Evolutionary conservation across 176 grass and related monocot genomes (phyloP).

Genomic region (Pontederia paniculata): DNA sequence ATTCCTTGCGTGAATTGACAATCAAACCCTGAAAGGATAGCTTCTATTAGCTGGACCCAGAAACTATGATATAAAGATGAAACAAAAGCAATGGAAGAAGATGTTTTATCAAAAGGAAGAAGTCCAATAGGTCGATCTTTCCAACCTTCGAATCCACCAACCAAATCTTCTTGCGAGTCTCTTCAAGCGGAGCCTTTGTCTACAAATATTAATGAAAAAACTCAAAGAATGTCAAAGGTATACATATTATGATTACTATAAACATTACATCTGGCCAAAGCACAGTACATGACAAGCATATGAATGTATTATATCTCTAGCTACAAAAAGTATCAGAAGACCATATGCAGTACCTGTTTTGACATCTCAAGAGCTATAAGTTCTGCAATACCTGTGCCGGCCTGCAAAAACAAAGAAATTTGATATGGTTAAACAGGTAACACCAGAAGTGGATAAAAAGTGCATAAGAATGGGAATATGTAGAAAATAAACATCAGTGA

Average conservation of each 20-base stretch:
- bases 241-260: background rate
- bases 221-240: no score
- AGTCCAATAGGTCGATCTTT: background rate
- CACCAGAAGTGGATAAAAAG: background rate
- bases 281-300: constrained; percentile 4
- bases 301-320: constrained; percentile 6
- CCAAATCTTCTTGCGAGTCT: constrained; percentile 84
- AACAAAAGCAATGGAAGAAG: background rate
- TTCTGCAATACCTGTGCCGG: constrained; percentile 92
- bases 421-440: background rate
- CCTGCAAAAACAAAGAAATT: constrained; percentile 43
- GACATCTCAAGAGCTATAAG: constrained; percentile 73
- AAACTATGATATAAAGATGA: background rate
- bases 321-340: background rate
- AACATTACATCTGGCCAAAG: background rate
- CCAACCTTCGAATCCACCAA: constrained; percentile 88
- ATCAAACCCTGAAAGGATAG: constrained; percentile 58
- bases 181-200: constrained; percentile 52
- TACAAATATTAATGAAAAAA: constrained; percentile 21
- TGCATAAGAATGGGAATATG: background rate
- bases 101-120: constrained; percentile 3
- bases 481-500: background rate
- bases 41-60: background rate
- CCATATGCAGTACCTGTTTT: constrained; percentile 18
- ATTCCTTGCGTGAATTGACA: constrained; percentile 58